Percentiles rank a stretch among this genome's conserved stretches.
Conservation (phyloP, 495 filamentous ascomycete genomes). For the Xylaria nigripes region DNA sequence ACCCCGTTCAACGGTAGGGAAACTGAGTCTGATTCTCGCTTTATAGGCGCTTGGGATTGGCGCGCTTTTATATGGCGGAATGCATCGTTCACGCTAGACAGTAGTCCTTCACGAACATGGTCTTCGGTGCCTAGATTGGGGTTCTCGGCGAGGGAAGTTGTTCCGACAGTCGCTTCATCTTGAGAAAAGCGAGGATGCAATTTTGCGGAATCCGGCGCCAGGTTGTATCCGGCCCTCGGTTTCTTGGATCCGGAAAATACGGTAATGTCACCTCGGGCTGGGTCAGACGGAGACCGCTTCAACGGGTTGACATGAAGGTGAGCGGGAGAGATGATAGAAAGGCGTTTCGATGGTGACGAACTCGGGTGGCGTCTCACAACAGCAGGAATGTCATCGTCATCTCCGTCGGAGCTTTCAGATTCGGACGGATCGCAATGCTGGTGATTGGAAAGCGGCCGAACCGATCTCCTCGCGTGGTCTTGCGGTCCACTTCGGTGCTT, state of each 20-base stretch:
- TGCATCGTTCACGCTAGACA: constrained; percentile 16
- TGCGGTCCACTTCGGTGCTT: constrained; percentile 12
- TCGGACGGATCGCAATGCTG: background rate
- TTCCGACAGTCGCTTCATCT: background rate
- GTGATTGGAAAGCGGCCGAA: background rate
- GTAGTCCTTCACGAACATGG: constrained; percentile 11
- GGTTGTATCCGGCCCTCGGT: constrained; percentile 10
- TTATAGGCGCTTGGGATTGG: background rate
- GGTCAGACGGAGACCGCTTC: constrained; percentile 4
- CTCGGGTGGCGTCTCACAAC: background rate
- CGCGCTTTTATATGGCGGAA: background rate
- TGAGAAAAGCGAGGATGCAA: background rate
- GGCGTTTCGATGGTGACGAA: constrained; percentile 3
- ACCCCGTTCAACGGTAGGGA: background rate
- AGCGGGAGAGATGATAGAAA: background rate
- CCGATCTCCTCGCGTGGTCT: background rate
- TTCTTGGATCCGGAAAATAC: constrained; percentile 11
- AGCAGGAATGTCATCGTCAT: constrained; percentile 9
- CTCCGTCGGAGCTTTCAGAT: constrained; percentile 14
- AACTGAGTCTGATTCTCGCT: background rate
- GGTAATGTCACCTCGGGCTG: background rate
- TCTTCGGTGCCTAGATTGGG: constrained; percentile 7
- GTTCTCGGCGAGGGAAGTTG: background rate
- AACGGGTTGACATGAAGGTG: background rate
- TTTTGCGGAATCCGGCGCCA: background rate